phyloP scores from a whole-genome alignment of 441 rosid species.

The Eutrema salsugineum region DNA sequence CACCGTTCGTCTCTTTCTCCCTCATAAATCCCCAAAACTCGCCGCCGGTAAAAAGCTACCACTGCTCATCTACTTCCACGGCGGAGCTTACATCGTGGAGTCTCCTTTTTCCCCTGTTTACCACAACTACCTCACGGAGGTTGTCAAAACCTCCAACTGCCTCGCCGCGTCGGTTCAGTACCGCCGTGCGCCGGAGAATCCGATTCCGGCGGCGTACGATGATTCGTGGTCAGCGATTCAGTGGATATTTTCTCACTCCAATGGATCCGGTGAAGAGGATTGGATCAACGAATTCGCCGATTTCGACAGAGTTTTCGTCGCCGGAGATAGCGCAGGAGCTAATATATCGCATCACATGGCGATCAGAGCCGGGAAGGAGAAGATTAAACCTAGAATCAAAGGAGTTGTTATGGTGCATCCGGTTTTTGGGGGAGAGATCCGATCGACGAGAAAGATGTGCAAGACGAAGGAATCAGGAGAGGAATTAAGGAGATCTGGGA shows the following conservation, averaged over 20 bases:
- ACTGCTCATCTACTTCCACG: slow-evolving; percentile 44
- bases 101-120: slow-evolving; percentile 36
- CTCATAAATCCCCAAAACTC: slow-evolving; percentile 4
- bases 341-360: slow-evolving; percentile 45
- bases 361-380: slow-evolving; percentile 19
- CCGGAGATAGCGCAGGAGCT: slow-evolving; percentile 51
- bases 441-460: slow-evolving; percentile 29
- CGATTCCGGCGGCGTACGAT: slow-evolving; percentile 34
- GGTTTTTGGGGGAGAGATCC: slow-evolving; percentile 45
- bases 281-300: slow-evolving; percentile 45
- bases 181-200: slow-evolving; percentile 40
- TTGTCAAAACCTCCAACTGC: slow-evolving; percentile 34
- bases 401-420: slow-evolving; percentile 38
- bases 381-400: neutral
- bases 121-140: slow-evolving; percentile 26
- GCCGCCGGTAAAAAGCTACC: slow-evolving; percentile 28
- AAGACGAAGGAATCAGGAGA: neutral
- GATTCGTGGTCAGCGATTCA: slow-evolving; percentile 39
- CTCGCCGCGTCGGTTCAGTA: slow-evolving; percentile 42
- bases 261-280: neutral
- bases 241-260: slow-evolving; percentile 36
- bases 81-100: slow-evolving; percentile 41
- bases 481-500: slow-evolving; percentile 13
- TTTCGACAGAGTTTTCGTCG: slow-evolving; percentile 29
- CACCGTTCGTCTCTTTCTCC: slow-evolving; percentile 42